Percentiles rank a stretch among this genome's conserved stretches.
phyloP scores from a whole-genome alignment of 306 rosid genomes.

The Trifolium dubium region DNA sequence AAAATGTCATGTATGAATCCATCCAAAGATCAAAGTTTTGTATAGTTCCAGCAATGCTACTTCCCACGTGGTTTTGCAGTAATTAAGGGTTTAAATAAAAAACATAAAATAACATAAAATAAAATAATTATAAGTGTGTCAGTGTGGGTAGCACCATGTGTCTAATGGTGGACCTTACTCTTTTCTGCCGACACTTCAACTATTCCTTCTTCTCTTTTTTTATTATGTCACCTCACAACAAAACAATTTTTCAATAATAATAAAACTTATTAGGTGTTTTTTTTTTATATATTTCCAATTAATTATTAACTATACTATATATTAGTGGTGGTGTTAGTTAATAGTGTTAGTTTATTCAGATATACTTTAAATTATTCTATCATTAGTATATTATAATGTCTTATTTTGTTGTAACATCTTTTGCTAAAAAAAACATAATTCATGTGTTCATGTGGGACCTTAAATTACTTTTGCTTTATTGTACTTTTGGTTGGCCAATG shows the following conservation, averaged over 20 bases:
- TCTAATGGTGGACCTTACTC: slow-evolving; percentile 42
- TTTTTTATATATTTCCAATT: slow-evolving; percentile 1
- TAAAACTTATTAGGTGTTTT: background rate
- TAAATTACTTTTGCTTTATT: slow-evolving; percentile 30
- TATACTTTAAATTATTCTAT: background rate
- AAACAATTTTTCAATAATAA: background rate
- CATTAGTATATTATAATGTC: slow-evolving; percentile 7
- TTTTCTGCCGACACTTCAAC: slow-evolving; percentile 69
- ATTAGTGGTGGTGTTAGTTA: slow-evolving; percentile 1
- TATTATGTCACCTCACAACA: slow-evolving; percentile 50
- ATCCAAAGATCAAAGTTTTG: slow-evolving; percentile 32
- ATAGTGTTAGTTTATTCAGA: background rate
- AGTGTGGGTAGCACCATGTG: slow-evolving; percentile 39
- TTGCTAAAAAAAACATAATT: background rate
- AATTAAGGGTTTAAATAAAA: slow-evolving; percentile 17
- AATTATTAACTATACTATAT: background rate
- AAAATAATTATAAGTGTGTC: background rate
- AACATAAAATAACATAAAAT: background rate
- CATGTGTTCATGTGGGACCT: slow-evolving; percentile 41
- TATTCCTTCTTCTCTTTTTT: slow-evolving; percentile 39
- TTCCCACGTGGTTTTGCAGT: slow-evolving; percentile 59
- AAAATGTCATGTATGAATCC: slow-evolving; percentile 41
- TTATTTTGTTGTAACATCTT: background rate
- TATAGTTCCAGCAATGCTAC: slow-evolving; percentile 31
- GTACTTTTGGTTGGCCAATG: slow-evolving; percentile 25